Evolutionary conservation across 2,329 filamentous ascomycete species (phyloP).

Genomic region (Rutstroemia sp.): DNA sequence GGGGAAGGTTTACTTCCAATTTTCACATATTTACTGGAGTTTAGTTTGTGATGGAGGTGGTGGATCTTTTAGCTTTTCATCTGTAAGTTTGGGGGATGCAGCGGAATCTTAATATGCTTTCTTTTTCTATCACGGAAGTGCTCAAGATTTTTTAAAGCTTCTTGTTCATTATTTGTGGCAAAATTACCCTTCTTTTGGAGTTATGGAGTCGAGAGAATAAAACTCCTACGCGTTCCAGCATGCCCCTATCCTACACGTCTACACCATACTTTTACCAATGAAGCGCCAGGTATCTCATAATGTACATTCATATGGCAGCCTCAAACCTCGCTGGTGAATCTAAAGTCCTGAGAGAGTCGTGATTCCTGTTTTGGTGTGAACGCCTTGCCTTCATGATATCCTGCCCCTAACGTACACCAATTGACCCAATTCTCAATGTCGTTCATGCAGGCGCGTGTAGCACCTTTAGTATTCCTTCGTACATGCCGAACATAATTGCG

Average conservation of each 20-base stretch:
- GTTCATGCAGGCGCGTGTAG: conserved; percentile 26
- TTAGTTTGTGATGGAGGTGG: background rate
- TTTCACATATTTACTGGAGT: background rate
- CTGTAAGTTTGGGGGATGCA: background rate
- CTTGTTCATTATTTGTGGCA: background rate
- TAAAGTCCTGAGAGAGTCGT: conserved; percentile 4
- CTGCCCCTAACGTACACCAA: conserved; percentile 7
- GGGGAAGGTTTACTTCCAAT: too few relatives aligned
- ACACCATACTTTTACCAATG: background rate
- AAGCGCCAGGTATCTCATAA: conserved; percentile 5
- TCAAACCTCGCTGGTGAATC: background rate
- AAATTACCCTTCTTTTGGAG: background rate
- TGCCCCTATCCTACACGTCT: background rate
- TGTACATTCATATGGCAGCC: conserved; percentile 1
- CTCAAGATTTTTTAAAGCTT: background rate
- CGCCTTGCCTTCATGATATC: conserved; percentile 16
- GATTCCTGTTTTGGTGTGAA: conserved; percentile 12
- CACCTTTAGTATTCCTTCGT: conserved; percentile 32
- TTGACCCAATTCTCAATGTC: background rate
- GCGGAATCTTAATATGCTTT: conserved; percentile 1
- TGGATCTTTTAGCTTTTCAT: too few relatives aligned
- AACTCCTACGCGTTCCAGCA: background rate
- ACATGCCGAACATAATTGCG: conserved; percentile 96
- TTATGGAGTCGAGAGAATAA: too few relatives aligned
- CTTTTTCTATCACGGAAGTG: background rate